These are phyloP conservation scores for Dichomitus squalens DNA, from an alignment of 1,284 basidiomycete genomes.

Conservation along the genomic window DNA sequence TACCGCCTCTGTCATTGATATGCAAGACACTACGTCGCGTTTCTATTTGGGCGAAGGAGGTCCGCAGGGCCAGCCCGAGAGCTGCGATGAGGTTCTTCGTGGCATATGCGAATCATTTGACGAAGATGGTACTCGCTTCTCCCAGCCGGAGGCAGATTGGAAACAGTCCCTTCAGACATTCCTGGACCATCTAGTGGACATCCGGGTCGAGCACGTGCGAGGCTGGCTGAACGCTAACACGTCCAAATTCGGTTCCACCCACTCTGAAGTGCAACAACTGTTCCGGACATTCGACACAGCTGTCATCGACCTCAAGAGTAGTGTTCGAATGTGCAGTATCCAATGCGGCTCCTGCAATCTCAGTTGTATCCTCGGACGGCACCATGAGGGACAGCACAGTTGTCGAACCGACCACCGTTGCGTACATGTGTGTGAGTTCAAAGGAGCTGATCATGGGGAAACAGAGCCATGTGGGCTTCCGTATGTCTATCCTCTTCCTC, in stretches of 20 bases:
- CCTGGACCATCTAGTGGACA: constrained; percentile 41
- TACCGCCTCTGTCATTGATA: constrained; percentile 41
- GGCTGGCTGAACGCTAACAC: constrained; percentile 55
- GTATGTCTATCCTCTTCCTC: constrained; percentile 36
- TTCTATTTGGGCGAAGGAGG: constrained; percentile 39
- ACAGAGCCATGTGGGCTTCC: constrained; percentile 43
- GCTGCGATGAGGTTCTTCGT: constrained; percentile 35
- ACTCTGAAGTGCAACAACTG: constrained; percentile 50
- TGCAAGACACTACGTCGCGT: constrained; percentile 35
- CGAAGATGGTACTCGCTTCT: constrained; percentile 32
- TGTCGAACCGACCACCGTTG: constrained; percentile 55
- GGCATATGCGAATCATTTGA: constrained; percentile 39
- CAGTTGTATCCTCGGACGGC: constrained; percentile 44
- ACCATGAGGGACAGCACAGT: constrained; percentile 49
- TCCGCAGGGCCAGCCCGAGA: constrained; percentile 9
- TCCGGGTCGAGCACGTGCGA: constrained; percentile 47
- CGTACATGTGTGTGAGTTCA: constrained; percentile 44
- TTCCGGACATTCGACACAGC: constrained; percentile 44
- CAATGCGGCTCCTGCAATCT: constrained; percentile 51
- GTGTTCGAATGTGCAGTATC: constrained; percentile 50
- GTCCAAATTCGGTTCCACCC: constrained; percentile 40
- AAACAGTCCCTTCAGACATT: constrained; percentile 36
- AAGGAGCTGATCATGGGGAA: constrained; percentile 36
- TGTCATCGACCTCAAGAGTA: constrained; percentile 45
- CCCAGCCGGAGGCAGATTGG: constrained; percentile 44